These are phyloP conservation scores for Handroanthus guayacan DNA, from an alignment of 257 asterid genomes.

Conservation along the genomic window DNA sequence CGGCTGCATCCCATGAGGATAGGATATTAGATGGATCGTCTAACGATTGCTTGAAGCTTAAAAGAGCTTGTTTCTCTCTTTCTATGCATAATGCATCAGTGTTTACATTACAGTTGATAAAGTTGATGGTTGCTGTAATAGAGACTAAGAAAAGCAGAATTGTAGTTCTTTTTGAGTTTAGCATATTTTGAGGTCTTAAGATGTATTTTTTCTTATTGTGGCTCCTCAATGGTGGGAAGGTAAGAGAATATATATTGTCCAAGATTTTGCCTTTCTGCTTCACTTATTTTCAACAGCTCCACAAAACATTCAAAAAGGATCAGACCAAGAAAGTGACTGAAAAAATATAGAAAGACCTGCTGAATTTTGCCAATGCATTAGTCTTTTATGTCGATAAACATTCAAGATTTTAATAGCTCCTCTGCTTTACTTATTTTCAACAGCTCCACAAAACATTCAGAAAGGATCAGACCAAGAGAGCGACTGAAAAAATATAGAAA, in stretches of 20 bases:
- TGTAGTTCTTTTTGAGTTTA: background rate
- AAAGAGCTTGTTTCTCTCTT: conserved; percentile 40
- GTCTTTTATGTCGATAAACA: background rate
- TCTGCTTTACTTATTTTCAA: background rate
- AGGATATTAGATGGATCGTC: conserved; percentile 19
- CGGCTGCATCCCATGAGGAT: conserved; percentile 27
- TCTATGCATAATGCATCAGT: background rate
- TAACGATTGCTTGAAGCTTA: conserved; percentile 31
- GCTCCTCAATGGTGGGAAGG: no score
- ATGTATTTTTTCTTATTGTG: background rate
- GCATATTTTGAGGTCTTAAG: conserved; percentile 8
- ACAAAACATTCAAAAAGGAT: background rate
- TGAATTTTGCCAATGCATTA: background rate
- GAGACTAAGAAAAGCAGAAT: background rate
- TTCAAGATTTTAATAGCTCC: background rate
- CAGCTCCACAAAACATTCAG: background rate
- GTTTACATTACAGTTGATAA: background rate
- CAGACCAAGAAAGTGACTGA: background rate
- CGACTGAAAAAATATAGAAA: background rate
- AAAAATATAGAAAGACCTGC: background rate
- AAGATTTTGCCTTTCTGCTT: background rate
- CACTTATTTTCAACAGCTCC: background rate
- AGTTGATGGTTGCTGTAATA: background rate
- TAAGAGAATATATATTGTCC: background rate
- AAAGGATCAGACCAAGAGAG: background rate